Evolutionary conservation across 495 filamentous ascomycete species (phyloP).

Genomic region (Opeltia flavorubescens): DNA sequence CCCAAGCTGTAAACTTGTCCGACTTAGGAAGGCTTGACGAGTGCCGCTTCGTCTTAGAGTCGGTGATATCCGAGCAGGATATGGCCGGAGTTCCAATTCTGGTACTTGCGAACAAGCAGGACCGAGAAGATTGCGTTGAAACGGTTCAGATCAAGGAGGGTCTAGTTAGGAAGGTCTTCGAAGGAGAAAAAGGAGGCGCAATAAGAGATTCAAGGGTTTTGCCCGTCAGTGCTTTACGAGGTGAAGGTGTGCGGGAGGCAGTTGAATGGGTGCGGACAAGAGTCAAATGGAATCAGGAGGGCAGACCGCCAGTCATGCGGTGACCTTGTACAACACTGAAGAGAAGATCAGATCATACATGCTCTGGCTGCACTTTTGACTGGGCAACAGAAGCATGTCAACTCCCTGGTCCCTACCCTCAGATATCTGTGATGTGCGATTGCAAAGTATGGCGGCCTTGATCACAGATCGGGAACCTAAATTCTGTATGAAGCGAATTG

Average conservation of each 20-base stretch:
- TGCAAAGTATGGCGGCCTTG: no score
- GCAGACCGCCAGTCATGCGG: constrained; percentile 81
- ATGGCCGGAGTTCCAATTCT: constrained; percentile 83
- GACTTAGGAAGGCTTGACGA: constrained; percentile 57
- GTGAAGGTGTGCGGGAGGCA: constrained; percentile 82
- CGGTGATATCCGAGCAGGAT: constrained; percentile 67
- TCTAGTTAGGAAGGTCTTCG: constrained; percentile 81
- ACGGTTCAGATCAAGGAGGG: constrained; percentile 96
- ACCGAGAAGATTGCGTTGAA: constrained; percentile 93
- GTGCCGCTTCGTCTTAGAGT: constrained; percentile 75
- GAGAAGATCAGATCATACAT: no score
- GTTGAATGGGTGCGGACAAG: constrained; percentile 88
- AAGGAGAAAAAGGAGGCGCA: constrained; percentile 73
- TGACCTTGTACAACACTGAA: no score
- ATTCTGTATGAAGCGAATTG: no score
- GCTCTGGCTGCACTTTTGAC: no score
- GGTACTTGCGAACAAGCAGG: constrained; percentile 94
- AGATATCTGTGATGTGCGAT: no score
- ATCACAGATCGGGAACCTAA: no score
- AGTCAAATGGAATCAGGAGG: constrained; percentile 94
- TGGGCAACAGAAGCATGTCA: no score
- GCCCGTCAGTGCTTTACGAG: constrained; percentile 80
- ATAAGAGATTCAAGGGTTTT: constrained; percentile 83
- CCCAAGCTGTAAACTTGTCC: constrained; percentile 29
- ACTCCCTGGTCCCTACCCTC: no score